These are phyloP conservation scores for Tuctoria greenei DNA, from an alignment of 176 grass and related monocot species.

Conservation along the genomic window DNA sequence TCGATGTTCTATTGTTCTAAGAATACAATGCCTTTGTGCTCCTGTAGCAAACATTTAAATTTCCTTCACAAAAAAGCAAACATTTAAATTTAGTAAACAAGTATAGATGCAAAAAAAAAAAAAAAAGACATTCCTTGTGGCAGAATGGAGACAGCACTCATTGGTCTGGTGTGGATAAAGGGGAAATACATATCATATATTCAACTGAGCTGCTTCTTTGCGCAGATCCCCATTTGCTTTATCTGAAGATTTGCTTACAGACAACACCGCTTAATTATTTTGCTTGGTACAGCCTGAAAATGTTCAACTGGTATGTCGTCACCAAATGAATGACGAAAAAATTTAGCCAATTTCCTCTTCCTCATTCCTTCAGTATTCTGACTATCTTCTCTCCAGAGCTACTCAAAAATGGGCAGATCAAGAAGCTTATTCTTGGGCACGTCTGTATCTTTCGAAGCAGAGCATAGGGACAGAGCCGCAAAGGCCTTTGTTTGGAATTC, in stretches of 20 bases:
- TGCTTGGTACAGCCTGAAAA: background rate
- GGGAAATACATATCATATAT: background rate
- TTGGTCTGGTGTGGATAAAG: background rate
- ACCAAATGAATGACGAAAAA: slow-evolving; percentile 18
- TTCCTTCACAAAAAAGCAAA: no score
- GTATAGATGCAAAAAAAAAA: background rate
- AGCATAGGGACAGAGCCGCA: slow-evolving; percentile 10
- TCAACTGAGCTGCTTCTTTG: background rate
- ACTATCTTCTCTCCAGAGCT: background rate
- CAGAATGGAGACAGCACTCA: background rate
- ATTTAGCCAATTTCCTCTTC: slow-evolving; percentile 1
- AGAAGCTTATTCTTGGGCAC: slow-evolving; percentile 31
- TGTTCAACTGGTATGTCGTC: background rate
- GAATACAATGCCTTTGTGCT: no score
- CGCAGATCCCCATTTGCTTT: background rate
- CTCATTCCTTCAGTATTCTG: background rate
- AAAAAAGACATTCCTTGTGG: background rate
- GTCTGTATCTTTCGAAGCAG: slow-evolving; percentile 20
- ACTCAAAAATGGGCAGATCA: slow-evolving; percentile 94
- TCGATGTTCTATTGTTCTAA: no score
- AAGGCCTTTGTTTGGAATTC: slow-evolving; percentile 47
- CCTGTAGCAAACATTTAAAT: no score
- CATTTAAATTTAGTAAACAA: background rate
- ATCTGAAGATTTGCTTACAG: background rate
- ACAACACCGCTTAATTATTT: background rate